phyloP scores from a whole-genome alignment of 495 filamentous ascomycete species.

The Choiromyces venosus region DNA sequence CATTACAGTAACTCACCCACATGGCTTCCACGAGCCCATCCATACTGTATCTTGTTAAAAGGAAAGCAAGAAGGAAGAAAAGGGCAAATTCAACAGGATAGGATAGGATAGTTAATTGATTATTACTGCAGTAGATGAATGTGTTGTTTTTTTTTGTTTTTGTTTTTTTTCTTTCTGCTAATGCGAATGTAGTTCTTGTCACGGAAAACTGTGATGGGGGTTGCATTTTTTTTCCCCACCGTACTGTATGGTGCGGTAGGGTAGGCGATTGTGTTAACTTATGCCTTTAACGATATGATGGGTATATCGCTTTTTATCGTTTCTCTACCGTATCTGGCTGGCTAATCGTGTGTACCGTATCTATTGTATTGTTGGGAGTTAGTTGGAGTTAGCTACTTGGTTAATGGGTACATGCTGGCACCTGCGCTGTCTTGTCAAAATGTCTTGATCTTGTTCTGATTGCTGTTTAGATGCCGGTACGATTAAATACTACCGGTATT shows the following conservation, averaged over 20 bases:
- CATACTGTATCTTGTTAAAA: too few relatives aligned
- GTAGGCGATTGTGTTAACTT: too few relatives aligned
- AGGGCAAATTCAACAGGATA: not conserved
- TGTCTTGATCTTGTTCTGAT: not conserved
- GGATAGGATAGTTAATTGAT: not conserved
- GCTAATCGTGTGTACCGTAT: not conserved
- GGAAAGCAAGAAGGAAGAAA: too few relatives aligned
- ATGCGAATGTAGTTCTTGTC: not conserved
- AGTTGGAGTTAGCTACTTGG: not conserved
- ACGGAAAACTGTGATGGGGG: not conserved
- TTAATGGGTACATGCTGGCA: not conserved
- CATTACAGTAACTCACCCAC: too few relatives aligned
- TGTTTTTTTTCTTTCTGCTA: not conserved
- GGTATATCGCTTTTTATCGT: not conserved
- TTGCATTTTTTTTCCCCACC: not conserved
- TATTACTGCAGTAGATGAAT: not conserved
- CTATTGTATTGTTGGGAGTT: not conserved
- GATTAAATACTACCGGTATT: not conserved
- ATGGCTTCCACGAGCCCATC: too few relatives aligned
- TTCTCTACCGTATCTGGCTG: not conserved
- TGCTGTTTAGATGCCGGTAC: not conserved
- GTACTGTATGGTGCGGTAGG: too few relatives aligned
- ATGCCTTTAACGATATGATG: not conserved
- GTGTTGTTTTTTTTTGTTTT: not conserved
- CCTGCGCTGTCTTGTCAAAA: not conserved